These are phyloP conservation scores for Ailanthus altissimus DNA, from an alignment of 345 rosid species.

Conservation along the genomic window DNA sequence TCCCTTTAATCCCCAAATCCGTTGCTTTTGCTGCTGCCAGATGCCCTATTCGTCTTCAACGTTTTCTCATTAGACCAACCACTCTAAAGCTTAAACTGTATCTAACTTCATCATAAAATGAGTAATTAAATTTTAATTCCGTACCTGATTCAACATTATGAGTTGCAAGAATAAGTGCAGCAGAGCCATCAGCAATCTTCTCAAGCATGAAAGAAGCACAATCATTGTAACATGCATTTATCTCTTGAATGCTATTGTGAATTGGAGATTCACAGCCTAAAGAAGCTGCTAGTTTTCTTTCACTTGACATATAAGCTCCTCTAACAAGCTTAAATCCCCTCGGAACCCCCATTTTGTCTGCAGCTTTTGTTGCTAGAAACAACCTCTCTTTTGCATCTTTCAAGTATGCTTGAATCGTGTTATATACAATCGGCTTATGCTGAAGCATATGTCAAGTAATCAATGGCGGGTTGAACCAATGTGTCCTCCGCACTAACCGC, in stretches of 20 bases:
- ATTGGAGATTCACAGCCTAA: slow-evolving; percentile 74
- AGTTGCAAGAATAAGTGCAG: slow-evolving; percentile 82
- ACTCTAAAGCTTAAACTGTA: background rate
- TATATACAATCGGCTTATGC: slow-evolving; percentile 59
- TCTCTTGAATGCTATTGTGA: slow-evolving; percentile 66
- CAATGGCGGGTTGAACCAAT: slow-evolving; percentile 76
- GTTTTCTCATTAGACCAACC: too few relatives aligned
- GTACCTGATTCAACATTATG: slow-evolving; percentile 84
- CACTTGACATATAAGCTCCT: slow-evolving; percentile 89
- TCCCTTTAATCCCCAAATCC: slow-evolving; percentile 62
- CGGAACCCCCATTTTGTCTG: slow-evolving; percentile 57
- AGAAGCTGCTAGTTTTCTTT: slow-evolving; percentile 55
- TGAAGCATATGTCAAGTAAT: slow-evolving; percentile 68
- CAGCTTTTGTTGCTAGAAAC: slow-evolving; percentile 47
- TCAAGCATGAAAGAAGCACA: slow-evolving; percentile 78
- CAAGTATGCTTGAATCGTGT: slow-evolving; percentile 78
- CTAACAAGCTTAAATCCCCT: slow-evolving; percentile 85
- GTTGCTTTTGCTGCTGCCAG: slow-evolving; percentile 58
- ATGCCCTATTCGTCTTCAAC: slow-evolving; percentile 42
- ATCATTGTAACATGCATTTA: slow-evolving; percentile 73
- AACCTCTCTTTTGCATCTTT: slow-evolving; percentile 78
- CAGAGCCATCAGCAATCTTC: slow-evolving; percentile 50
- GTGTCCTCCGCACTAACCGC: slow-evolving; percentile 84
- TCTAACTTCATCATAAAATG: background rate
- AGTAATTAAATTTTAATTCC: background rate